Percentiles rank a stretch among this genome's conserved stretches.
Conservation (phyloP, 1,284 basidiomycete species). For the Cerrena zonata region DNA sequence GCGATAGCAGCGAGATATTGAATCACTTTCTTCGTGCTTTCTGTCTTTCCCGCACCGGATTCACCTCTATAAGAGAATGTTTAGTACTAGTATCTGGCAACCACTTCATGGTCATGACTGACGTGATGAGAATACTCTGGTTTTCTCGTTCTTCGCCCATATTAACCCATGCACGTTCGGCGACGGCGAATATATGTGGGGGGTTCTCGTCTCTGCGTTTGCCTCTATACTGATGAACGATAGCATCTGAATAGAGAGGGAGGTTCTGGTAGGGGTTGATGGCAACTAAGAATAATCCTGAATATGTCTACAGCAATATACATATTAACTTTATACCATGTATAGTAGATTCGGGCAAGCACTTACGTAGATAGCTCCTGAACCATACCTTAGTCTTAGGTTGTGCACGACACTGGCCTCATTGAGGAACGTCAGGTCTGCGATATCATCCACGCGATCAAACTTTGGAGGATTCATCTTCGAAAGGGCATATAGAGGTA, state of each 20-base stretch:
- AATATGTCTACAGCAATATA: constrained; percentile 71
- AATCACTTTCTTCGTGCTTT: constrained; percentile 99
- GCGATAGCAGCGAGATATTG: constrained; percentile 98
- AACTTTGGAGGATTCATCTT: constrained; percentile 99
- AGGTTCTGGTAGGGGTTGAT: constrained; percentile 95
- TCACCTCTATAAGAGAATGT: constrained; percentile 64
- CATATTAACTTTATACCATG: background rate
- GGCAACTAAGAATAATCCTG: constrained; percentile 93
- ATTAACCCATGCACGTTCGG: constrained; percentile 96
- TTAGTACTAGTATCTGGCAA: background rate
- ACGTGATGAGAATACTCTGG: constrained; percentile 98
- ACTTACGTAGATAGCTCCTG: constrained; percentile 91
- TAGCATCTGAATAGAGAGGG: constrained; percentile 89
- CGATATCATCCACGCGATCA: constrained; percentile 96
- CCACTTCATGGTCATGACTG: constrained; percentile 26
- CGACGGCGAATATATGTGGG: constrained; percentile 96
- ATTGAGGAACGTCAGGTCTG: constrained; percentile 95
- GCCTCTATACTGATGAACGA: constrained; percentile 88
- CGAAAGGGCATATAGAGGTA: constrained; percentile 74
- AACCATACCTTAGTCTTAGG: constrained; percentile 84
- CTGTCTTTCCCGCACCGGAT: constrained; percentile 98
- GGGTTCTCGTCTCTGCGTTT: constrained; percentile 91
- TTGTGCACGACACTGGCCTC: constrained; percentile 99
- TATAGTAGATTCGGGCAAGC: background rate
- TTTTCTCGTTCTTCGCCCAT: constrained; percentile 97